Evolutionary conservation across 345 rosid genomes (phyloP).

Genomic region (Eucalyptus brandiana): DNA sequence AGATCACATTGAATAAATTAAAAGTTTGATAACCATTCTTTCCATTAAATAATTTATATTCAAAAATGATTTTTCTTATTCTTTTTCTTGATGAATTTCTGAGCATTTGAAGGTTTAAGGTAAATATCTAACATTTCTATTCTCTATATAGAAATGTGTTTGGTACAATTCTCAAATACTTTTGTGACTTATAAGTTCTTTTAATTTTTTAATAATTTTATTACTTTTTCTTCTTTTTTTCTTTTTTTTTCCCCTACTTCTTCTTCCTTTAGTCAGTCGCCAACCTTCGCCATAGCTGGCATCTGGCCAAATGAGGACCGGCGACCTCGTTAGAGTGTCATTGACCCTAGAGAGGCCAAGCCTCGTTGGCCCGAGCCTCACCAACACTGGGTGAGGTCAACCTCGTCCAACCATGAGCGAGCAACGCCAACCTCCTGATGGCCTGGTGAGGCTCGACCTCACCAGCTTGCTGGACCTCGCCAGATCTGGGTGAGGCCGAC

Average conservation of each 20-base stretch:
- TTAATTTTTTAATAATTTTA: too few species aligned
- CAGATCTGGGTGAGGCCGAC: rapidly evolving
- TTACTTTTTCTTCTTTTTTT: too few species aligned
- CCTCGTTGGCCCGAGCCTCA: too few species aligned
- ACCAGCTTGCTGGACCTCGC: too few species aligned
- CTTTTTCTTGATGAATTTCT: rapidly evolving
- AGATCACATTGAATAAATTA: rapidly evolving
- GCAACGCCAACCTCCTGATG: too few species aligned
- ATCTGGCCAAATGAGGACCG: rapidly evolving
- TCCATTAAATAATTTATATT: rapidly evolving
- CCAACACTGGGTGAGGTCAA: rapidly evolving
- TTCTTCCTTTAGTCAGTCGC: too few species aligned
- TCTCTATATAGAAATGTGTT: rapidly evolving
- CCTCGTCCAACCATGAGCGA: rapidly evolving
- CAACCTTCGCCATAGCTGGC: rapidly evolving
- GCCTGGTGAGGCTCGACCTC: rapidly evolving
- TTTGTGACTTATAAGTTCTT: rapidly evolving
- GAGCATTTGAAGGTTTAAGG: rapidly evolving
- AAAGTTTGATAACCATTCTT: too few species aligned
- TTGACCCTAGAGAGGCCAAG: too few species aligned
- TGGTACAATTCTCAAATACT: rapidly evolving
- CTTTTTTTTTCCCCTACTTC: too few species aligned
- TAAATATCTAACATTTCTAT: rapidly evolving
- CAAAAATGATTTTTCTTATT: rapidly evolving
- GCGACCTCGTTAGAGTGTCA: rapidly evolving